A percentile compares a stretch with the other conserved stretches of the same genome.
These are phyloP conservation scores for Microcos paniculata DNA, from an alignment of 345 rosid species.

Conservation along the genomic window DNA sequence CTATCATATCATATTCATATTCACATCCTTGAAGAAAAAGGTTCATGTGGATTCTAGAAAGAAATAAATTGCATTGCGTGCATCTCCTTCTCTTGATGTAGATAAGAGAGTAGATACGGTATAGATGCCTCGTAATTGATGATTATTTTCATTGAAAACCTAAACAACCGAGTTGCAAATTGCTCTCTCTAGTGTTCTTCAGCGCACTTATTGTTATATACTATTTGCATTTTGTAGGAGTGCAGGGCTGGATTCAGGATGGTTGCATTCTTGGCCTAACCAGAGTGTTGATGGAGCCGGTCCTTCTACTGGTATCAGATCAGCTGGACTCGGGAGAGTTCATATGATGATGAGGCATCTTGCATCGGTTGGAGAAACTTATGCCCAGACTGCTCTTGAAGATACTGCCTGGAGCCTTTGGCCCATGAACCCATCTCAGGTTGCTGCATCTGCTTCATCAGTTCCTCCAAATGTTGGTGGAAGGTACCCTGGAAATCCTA, in stretches of 20 bases:
- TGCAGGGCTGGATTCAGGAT: slow-evolving; percentile 72
- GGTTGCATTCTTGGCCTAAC: slow-evolving; percentile 76
- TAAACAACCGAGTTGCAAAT: background rate
- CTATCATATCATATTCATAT: background rate
- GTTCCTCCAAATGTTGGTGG: slow-evolving; percentile 42
- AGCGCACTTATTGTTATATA: background rate
- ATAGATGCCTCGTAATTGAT: background rate
- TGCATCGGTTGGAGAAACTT: slow-evolving; percentile 93
- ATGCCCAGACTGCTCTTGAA: slow-evolving; percentile 84
- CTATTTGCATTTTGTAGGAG: slow-evolving; percentile 43
- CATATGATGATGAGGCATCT: slow-evolving; percentile 99
- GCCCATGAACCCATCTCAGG: slow-evolving; percentile 73
- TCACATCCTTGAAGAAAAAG: slow-evolving; percentile 3
- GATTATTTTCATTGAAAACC: background rate
- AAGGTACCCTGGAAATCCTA: slow-evolving; percentile 52
- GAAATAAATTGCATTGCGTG: background rate
- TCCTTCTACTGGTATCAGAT: slow-evolving; percentile 74
- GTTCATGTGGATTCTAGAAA: background rate
- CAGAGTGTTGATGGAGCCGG: slow-evolving; percentile 88
- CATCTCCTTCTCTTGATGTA: background rate
- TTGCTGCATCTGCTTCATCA: slow-evolving; percentile 62
- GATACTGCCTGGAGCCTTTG: slow-evolving; percentile 90
- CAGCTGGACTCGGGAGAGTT: slow-evolving; percentile 84
- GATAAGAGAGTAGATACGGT: background rate
- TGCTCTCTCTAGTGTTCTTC: background rate